Evolutionary conservation across 305 asterid genomes (phyloP).

Genomic region (Ajuga reptans): DNA sequence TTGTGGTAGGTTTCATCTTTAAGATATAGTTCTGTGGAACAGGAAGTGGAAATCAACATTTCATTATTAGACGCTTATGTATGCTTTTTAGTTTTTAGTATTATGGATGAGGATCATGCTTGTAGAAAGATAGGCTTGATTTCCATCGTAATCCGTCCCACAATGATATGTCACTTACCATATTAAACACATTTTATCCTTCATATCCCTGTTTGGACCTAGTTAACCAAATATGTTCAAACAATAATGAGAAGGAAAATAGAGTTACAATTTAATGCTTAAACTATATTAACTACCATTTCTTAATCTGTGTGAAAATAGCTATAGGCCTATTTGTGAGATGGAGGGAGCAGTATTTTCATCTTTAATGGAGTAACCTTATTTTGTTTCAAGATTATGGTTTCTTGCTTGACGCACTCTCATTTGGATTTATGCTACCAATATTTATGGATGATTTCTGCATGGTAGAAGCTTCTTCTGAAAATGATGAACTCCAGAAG

Average conservation of each 20-base stretch:
- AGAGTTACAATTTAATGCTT: too few relatives aligned
- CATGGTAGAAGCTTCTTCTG: not conserved
- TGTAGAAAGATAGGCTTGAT: not conserved
- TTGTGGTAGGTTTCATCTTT: constrained; percentile 53
- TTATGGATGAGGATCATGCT: constrained; percentile 16
- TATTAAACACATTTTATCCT: too few relatives aligned
- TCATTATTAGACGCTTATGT: not conserved
- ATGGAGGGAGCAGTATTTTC: not conserved
- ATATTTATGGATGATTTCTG: not conserved
- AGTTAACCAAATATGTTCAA: too few relatives aligned
- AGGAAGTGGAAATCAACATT: not conserved
- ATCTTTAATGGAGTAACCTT: constrained; percentile 2
- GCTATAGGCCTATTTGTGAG: too few relatives aligned
- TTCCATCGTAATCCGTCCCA: too few relatives aligned
- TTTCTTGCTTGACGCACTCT: constrained; percentile 4
- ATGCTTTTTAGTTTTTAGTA: not conserved
- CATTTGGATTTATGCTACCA: not conserved
- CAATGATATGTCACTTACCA: too few relatives aligned
- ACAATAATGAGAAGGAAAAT: too few relatives aligned
- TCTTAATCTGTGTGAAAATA: too few relatives aligned
- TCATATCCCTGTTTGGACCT: too few relatives aligned
- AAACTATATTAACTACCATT: too few relatives aligned
- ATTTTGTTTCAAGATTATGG: constrained; percentile 1
- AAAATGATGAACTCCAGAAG: not conserved
- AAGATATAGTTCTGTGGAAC: not conserved